Evolutionary conservation across 441 rosid species (phyloP), one percentile per base, ranked within the genome.

Genomic region (Pelargonium citronellum): DNA sequence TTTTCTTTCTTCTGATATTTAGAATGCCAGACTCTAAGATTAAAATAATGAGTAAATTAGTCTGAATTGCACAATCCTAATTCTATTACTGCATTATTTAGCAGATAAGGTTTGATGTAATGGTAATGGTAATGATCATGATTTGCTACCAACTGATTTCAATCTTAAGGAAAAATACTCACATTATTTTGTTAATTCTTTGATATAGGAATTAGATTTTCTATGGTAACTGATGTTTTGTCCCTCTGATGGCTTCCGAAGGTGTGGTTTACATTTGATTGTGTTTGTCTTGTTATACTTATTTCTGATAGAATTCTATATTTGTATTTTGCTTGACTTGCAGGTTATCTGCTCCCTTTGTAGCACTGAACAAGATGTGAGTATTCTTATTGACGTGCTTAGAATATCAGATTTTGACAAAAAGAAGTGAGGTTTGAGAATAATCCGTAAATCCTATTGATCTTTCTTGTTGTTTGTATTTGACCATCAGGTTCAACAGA

Each of bases 321-420:
- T 75, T 44, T 64, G 13, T 63, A 16, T 27, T 30, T 6, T 20
- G 51, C 37, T 68, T 51, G 7, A 53, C 34, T 69, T 49, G 67
- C 87, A 89, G 97, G 86, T 91, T 39, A 76, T 91, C 30, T 91
- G 95, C 82, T 87, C 91, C 30, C 73, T 83, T 10, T 87, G 95
- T 72, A 80, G 70, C 69, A 84, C 85, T n/a, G 95, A 87, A 75
- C 97, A 91, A 84, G 91, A 91, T 5, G 93, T 89, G 71, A 87
- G 91, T 72, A 13, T 64, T 43, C 10, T 19, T 13, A 19, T 74
- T 24, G 62, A 13, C 61, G 66, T 74, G 49, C 39, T 22, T 43
- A n/a, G n/a, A n/a, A 27, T 41, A 39, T 46, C 39, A 7, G 7
- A 27, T 3, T 47, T 30, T 7, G 27, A 5, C 1, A n/a, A 11